Evolutionary conservation across 176 grass and related monocot genomes (phyloP), one percentile per base, ranked within the genome.

Genomic region (Oryza australiensis): DNA sequence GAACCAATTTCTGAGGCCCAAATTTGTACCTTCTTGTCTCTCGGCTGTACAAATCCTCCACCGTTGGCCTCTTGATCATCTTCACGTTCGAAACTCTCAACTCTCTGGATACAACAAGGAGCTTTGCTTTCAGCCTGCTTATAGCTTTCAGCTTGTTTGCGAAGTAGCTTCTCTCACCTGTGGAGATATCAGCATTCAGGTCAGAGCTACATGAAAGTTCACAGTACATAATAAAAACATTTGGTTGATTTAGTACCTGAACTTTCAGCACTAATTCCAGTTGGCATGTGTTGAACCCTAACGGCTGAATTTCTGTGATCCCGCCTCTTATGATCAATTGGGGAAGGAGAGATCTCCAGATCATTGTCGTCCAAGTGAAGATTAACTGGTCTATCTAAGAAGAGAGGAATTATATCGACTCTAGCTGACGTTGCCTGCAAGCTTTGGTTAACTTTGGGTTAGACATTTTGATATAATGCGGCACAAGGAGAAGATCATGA

Each of bases 91-190:
- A 70, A 14, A 73, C 45, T 46, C 76, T 66, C 14, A 88, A 24
- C 67, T 98, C 90, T 70, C 32, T 83, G 41, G 87, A 37, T 76
- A 93, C 69, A 64, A 91, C 48, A 73, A 98, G 84, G 15, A 98
- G 88, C 85, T 98, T 95, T 66, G 90, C 90, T 90, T 95, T 95
- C 79, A 95, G 72, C 22, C 96, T 83, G 80, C 87, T 91, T n/a
- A 49, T 73, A 28, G 92, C 92, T 82, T 98, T 98, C 34, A 91
- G 48, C 83, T 88, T 93, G 80, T 98, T 98, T 40, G 95, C 88
- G 28, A 98, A 95, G 67, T 84, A 80, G 78, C 88, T 98, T 88
- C 95, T 93, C 78, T 98, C 95, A 74, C 90, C 95, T 98, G 86
- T 40, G 29, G 46, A 91, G 18, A 88, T 14, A 65, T 26, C 62